Base-by-base conservation (phyloP, 2,329 filamentous ascomycete species). In the Chrysosphaeria jannelii region DNA sequence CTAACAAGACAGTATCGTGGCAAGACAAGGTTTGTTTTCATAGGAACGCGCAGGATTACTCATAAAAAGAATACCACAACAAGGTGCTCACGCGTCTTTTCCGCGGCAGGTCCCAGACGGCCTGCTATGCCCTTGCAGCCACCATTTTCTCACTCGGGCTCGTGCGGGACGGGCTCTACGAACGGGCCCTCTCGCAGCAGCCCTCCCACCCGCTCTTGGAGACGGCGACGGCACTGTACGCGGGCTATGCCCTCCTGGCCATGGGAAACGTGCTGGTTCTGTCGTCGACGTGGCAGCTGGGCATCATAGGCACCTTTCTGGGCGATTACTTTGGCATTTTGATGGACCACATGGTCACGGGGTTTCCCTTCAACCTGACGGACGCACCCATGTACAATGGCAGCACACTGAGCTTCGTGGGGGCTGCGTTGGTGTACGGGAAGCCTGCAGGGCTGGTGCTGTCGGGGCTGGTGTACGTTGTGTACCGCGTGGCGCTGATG, bases 321-420 rank as follows among this genome's bases (percentile, higher is more conserved):
- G 85, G 85, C 35, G 85, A 97, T 51, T 97, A 97, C 54, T 97
- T 93, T 41, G 85, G 85, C 35, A 91, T 93, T 42, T 55, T 97
- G 33, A 89, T 91, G 78, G 81, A 93, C 41, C 51, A 69, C 34
- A 81, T 81, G 37, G 79, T 97, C 24, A 89, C 78, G 8, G 70
- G 74, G 9, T 97, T 97, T 42, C 85, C 85, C 3, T 97, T 97
- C 57, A 93, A 72, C 45, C 57, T 93, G 29, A 79, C 69, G 25
- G 61, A 64, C 33, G 70, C 76, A 24, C 85, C 85, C 30, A 97
- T 97, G 85, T 97, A 97, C 53, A 72, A 78, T 50, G 85, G 85
- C 28, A 76, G 68, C 30, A 85, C 81, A 13, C 56, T 89, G 57
- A 81, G 70, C 47, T 97, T 97, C 47, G 47, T 93, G 27, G 85